Conservation (phyloP, 129 eudicot genomes). For the Saposhnikovia divaricata region DNA sequence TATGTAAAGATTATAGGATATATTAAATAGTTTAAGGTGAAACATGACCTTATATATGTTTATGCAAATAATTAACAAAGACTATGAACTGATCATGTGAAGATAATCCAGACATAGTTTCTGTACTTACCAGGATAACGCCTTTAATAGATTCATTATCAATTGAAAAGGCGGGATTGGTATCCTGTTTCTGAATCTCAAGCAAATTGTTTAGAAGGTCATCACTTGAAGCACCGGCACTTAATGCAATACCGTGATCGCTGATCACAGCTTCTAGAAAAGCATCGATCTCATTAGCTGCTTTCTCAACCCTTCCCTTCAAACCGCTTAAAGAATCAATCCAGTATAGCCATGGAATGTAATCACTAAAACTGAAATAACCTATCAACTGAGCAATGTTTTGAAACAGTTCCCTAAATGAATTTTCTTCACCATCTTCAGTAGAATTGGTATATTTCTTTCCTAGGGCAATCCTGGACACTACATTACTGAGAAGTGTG, state of each 20-base stretch:
- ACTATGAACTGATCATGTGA: not conserved
- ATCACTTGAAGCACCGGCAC: not conserved
- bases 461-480: constrained; percentile 13
- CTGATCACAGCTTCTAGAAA: constrained; percentile 13
- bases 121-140: constrained; percentile 16
- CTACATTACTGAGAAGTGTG: not conserved
- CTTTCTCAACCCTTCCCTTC: not conserved
- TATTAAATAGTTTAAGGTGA: not conserved
- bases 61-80: not conserved
- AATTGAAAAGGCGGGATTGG: not conserved
- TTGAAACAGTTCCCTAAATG: constrained; percentile 1
- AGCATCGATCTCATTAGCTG: constrained; percentile 10
- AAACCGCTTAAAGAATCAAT: constrained; percentile 13
- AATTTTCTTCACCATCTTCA: not conserved
- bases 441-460: not conserved
- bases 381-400: not conserved
- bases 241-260: constrained; percentile 1
- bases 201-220: constrained; percentile 23
- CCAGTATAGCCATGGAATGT: constrained; percentile 24
- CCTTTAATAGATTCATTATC: constrained; percentile 24
- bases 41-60: not conserved
- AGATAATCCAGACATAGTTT: not conserved
- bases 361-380: constrained; percentile 11
- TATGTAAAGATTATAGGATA: not conserved
- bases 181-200: constrained; percentile 14